phyloP scores from a whole-genome alignment of 2,329 filamentous ascomycete genomes.

The Aspergillus costaricaensis region DNA sequence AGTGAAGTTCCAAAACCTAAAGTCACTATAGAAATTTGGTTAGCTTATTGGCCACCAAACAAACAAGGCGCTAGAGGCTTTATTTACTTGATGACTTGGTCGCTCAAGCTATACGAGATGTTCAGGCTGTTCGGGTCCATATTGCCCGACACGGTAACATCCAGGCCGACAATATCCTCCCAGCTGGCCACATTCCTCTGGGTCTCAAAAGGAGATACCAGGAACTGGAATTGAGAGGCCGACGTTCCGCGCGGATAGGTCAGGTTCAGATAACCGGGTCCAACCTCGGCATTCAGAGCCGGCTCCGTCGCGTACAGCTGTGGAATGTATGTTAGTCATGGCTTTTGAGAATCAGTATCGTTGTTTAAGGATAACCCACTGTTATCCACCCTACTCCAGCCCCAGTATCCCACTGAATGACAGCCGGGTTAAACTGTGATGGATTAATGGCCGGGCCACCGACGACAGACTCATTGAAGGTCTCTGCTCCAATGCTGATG shows the following conservation, averaged over 20 bases:
- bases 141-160: neutral
- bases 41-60: too few species aligned
- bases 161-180: neutral
- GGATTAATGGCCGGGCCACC: constrained; percentile 58
- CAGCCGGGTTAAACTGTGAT: constrained; percentile 59
- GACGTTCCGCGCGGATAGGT: neutral
- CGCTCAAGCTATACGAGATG: too few species aligned
- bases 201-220: neutral
- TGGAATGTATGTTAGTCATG: neutral
- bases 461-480: constrained; percentile 57
- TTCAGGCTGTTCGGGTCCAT: too few species aligned
- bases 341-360: neutral
- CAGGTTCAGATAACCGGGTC: neutral
- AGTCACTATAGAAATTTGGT: too few species aligned
- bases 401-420: constrained; percentile 56
- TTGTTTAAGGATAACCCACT: neutral
- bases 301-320: neutral
- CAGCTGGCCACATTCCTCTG: neutral
- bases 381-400: neutral
- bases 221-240: neutral
- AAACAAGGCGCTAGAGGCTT: too few species aligned
- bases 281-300: neutral
- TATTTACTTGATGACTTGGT: too few species aligned
- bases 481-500: constrained; percentile 62
- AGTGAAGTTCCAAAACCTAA: too few species aligned